phyloP scores from a whole-genome alignment of 148 eudicot species.

The Diospyros lotus region DNA sequence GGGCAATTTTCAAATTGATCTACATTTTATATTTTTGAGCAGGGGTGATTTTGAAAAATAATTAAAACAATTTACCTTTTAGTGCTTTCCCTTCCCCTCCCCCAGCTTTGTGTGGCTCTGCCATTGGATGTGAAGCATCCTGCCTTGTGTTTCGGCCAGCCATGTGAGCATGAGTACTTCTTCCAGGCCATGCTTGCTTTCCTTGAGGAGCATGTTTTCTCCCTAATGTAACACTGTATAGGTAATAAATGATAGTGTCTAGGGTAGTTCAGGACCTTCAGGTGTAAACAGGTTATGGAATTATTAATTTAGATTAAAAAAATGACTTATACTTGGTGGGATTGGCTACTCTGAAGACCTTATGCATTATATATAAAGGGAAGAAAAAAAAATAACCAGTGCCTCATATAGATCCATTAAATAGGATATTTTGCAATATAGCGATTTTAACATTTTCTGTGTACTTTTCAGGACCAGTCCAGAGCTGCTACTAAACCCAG shows the following conservation, averaged over 20 bases:
- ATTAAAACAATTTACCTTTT: too few relatives aligned
- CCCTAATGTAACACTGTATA: too few relatives aligned
- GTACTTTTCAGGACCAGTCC: constrained; percentile 84
- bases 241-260: too few relatives aligned
- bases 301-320: not conserved
- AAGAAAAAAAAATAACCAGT: not conserved
- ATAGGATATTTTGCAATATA: not conserved
- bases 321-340: not conserved
- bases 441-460: constrained; percentile 14
- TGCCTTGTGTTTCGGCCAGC: not conserved
- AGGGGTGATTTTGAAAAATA: too few relatives aligned
- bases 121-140: not conserved
- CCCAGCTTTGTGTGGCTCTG: too few relatives aligned
- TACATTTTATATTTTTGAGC: too few relatives aligned
- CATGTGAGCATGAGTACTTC: not conserved
- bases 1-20: too few relatives aligned
- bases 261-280: not conserved
- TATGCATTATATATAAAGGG: not conserved
- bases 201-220: too few relatives aligned
- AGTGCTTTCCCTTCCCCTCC: too few relatives aligned
- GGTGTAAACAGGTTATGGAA: not conserved
- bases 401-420: not conserved
- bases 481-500: constrained; percentile 93
- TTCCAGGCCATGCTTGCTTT: not conserved
- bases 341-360: not conserved